Evolutionary conservation across 1,284 basidiomycete genomes (phyloP), one percentile per base, ranked within the genome.

Genomic region (Cryptococcus amylolentus): DNA sequence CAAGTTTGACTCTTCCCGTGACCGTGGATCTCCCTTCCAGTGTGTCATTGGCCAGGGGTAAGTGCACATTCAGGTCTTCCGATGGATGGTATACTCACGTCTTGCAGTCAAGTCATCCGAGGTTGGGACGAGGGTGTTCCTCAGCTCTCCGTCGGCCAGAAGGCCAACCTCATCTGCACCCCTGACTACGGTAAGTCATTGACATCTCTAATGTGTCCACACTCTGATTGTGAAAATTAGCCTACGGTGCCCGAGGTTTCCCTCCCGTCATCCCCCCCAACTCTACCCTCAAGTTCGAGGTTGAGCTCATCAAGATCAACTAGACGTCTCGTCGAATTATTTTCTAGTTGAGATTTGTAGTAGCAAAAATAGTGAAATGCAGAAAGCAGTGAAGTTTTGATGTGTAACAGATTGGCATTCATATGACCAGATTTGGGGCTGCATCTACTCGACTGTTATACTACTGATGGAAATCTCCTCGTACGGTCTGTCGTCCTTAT

Each of bases 61-160:
- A 51, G 59, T 59, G 31, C 1, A 31, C 41, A 38, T 41, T 23
- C 49, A 46, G 87, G 87, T 16, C 2, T 20, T 27, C 23, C 27
- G 14, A n/a, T 42, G 8, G 41, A 16, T 7, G n/a, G 20, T 1
- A 39, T 9, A 1, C 39, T 40, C 20, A 5, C 27, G 35, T 23
- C 39, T n/a, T 27, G 27, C 46, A 52, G 66, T 54, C 67, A 65
- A 58, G 67, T 68, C 52, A 66, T 66, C 55, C 65, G 70, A 60
- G 91, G 90, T 43, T 94, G 91, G 91, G 90, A 94, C 71, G 89
- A 92, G 78, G 89, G 90, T 88, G 69, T 72, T 40, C 58, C 62
- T 50, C 65, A 70, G 60, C 62, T 70, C 51, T 90, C 89, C 26
- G 46, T 90, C 41, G 88, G 88, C 61, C 75, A 88, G 77, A 91